Conservation (phyloP, 768 basidiomycete genomes). For the Galerina sulciceps region DNA sequence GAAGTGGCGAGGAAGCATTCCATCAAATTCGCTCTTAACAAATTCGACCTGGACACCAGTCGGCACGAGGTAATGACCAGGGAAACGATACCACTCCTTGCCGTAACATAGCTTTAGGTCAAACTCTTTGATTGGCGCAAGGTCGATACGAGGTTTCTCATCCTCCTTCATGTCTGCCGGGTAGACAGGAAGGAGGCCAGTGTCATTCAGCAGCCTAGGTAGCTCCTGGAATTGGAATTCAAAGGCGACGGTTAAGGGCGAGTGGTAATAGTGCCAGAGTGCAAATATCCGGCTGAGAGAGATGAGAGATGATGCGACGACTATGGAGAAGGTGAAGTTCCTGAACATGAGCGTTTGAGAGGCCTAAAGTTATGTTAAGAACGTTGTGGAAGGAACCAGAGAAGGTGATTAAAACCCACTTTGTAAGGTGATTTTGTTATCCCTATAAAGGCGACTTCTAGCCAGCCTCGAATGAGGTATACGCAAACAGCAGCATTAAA, state of each 20-base stretch:
- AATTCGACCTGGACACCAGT: constrained; percentile 83
- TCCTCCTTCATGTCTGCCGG: constrained; percentile 42
- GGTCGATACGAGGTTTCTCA: constrained; percentile 58
- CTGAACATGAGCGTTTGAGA: constrained; percentile 78
- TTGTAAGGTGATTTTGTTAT: constrained; percentile 84
- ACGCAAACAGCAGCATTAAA: constrained; percentile 93
- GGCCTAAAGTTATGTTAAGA: constrained; percentile 52
- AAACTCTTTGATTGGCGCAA: constrained; percentile 69
- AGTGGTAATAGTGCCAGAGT: constrained; percentile 87
- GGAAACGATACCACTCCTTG: constrained; percentile 97
- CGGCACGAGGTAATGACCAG: constrained; percentile 88
- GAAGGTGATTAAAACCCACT: constrained; percentile 48
- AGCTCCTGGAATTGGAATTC: constrained; percentile 80
- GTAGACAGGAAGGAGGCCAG: constrained; percentile 61
- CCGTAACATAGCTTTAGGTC: constrained; percentile 82
- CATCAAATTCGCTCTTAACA: constrained; percentile 90
- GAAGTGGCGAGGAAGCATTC: constrained; percentile 88
- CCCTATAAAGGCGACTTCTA: constrained; percentile 76
- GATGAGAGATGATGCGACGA: constrained; percentile 67
- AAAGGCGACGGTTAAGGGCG: constrained; percentile 75
- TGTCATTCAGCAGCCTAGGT: constrained; percentile 77
- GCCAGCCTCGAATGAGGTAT: constrained; percentile 86
- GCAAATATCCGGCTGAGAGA: constrained; percentile 84
- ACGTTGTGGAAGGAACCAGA: background rate
- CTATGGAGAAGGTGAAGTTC: constrained; percentile 70